Percentiles rank a stretch among this genome's conserved stretches.
Evolutionary conservation across 2,329 filamentous ascomycete genomes (phyloP).

Genomic region (Teratosphaeriaceae sp.): DNA sequence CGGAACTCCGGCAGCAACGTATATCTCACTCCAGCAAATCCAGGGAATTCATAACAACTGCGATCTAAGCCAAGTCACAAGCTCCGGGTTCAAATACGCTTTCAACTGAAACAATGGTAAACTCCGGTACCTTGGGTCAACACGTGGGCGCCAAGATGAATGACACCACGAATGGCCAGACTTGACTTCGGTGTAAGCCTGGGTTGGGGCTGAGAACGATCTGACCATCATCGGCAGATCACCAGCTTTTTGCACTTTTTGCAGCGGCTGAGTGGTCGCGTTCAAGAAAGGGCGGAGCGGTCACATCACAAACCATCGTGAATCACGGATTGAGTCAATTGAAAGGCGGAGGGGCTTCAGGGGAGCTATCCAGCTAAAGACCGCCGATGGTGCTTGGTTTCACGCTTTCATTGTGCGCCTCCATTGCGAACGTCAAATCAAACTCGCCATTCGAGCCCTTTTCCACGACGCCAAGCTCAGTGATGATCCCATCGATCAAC

Average conservation of each 20-base stretch:
- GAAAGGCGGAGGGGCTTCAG: too few species aligned
- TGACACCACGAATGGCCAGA: background rate
- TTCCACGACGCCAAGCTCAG: slow-evolving; percentile 80
- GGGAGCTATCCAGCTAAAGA: slow-evolving; percentile 14
- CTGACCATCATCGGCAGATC: too few species aligned
- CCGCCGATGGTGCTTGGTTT: slow-evolving; percentile 27
- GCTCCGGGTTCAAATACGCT: background rate
- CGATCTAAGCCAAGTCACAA: background rate
- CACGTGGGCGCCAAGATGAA: background rate
- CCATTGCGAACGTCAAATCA: slow-evolving; percentile 32
- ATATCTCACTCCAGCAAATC: background rate
- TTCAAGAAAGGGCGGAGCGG: too few species aligned
- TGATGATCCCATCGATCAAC: slow-evolving; percentile 90
- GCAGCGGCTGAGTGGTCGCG: background rate
- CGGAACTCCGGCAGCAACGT: background rate
- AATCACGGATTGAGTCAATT: too few species aligned
- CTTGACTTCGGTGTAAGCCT: background rate
- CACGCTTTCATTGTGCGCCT: slow-evolving; percentile 26
- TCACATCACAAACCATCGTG: too few species aligned
- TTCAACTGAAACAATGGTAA: slow-evolving; percentile 2
- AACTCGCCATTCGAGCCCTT: slow-evolving; percentile 68
- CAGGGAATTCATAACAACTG: too few species aligned
- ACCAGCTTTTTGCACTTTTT: too few species aligned
- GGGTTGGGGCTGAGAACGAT: too few species aligned
- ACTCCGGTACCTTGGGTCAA: background rate